These are phyloP conservation scores for Pyrenophora teres DNA, from an alignment of 2,329 filamentous ascomycete species.

Conservation along the genomic window DNA sequence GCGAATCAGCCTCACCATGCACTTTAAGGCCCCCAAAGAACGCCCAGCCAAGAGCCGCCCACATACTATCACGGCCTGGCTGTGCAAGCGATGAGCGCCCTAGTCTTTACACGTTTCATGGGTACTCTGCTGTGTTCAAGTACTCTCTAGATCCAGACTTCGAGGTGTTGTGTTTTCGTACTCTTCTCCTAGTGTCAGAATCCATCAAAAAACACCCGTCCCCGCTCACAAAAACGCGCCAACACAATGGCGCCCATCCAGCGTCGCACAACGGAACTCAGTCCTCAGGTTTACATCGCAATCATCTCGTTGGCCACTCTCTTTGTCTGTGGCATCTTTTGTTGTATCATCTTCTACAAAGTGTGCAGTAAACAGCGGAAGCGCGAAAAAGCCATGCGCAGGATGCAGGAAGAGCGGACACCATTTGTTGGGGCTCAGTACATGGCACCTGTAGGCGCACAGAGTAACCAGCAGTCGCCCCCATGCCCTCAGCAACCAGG, in stretches of 20 bases:
- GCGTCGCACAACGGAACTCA: constrained; percentile 8
- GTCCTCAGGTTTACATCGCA: not conserved
- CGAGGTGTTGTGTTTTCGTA: not conserved
- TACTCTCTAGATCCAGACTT: not conserved
- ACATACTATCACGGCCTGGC: not conserved
- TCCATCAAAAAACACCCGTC: not conserved
- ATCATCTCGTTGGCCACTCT: constrained; percentile 6
- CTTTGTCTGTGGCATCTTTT: constrained; percentile 5
- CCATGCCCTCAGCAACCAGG: not conserved
- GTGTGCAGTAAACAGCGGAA: constrained; percentile 17
- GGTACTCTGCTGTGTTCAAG: not conserved
- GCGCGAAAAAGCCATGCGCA: constrained; percentile 7
- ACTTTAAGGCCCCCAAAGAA: constrained; percentile 10
- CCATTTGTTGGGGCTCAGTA: constrained; percentile 4
- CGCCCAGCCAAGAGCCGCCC: not conserved
- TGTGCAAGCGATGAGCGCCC: not conserved
- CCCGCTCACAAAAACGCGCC: not conserved
- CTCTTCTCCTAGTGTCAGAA: no score
- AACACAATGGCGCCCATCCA: constrained; percentile 13
- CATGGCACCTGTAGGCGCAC: not conserved
- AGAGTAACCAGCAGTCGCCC: not conserved
- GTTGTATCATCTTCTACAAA: constrained; percentile 6
- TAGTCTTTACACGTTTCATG: not conserved
- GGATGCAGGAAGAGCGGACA: constrained; percentile 14
- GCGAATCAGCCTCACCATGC: not conserved